Percentiles rank a stretch among this genome's conserved stretches.
Evolutionary conservation across 331 rosid species (phyloP).

Genomic region (Cydonia oblonga): DNA sequence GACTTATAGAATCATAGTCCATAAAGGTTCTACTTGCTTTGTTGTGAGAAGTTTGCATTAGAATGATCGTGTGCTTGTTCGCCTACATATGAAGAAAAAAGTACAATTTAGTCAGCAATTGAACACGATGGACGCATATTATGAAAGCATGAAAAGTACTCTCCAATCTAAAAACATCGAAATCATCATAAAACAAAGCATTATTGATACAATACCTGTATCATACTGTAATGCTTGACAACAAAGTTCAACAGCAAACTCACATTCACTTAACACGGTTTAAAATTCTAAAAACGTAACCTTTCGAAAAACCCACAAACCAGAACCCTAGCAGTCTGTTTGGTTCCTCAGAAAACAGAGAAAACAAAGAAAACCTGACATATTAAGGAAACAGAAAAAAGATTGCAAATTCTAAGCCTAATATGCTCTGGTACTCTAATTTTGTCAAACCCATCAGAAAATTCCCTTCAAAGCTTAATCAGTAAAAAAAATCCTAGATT

Average conservation of each 20-base stretch:
- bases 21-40: constrained; percentile 82
- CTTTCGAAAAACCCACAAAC: not conserved
- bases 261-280: not conserved
- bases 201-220: not conserved
- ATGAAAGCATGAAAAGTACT: not conserved
- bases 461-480: not conserved
- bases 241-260: not conserved
- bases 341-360: not conserved
- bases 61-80: constrained; percentile 85
- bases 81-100: constrained; percentile 35
- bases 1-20: constrained; percentile 78
- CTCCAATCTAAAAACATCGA: not conserved
- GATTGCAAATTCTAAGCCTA: not conserved
- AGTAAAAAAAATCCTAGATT: not conserved
- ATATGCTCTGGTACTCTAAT: not conserved
- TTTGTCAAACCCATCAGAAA: not conserved
- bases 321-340: not conserved
- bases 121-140: not conserved
- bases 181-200: not conserved
- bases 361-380: not conserved
- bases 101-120: constrained; percentile 8
- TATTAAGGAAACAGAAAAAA: not conserved
- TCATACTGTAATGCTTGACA: not conserved
- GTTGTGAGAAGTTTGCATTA: constrained; percentile 83
- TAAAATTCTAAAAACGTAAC: no score